Evolutionary conservation across 2,329 filamentous ascomycete species (phyloP).

Genomic region (Apiospora kogelbergensis): DNA sequence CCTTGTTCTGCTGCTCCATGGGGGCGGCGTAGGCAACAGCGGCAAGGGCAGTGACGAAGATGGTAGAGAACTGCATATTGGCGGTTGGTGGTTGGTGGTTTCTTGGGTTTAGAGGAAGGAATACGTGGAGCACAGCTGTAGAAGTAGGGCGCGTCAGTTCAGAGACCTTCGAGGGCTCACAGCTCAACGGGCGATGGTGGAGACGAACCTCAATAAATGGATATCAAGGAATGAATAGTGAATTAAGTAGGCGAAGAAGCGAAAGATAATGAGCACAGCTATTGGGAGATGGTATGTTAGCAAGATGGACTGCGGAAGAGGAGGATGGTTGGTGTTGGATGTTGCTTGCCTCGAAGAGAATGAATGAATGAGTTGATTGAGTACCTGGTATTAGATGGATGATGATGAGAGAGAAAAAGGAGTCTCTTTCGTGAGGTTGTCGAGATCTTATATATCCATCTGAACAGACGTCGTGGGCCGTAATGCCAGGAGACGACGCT

Average conservation of each 20-base stretch:
- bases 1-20: slow-evolving; percentile 16
- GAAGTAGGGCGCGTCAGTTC: slow-evolving; percentile 20
- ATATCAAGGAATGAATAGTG: slow-evolving; percentile 39
- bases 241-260: slow-evolving; percentile 1
- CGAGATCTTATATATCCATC: slow-evolving; percentile 39
- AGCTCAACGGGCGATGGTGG: slow-evolving; percentile 17
- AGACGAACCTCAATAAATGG: slow-evolving; percentile 41
- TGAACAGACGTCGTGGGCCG: slow-evolving; percentile 12
- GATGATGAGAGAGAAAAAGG: slow-evolving; percentile 26
- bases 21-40: slow-evolving; percentile 46
- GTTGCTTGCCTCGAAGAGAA: slow-evolving; percentile 45
- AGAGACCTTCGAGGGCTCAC: not conserved
- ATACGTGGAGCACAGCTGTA: slow-evolving; percentile 44
- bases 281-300: slow-evolving; percentile 22
- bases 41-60: slow-evolving; percentile 46
- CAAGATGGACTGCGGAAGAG: slow-evolving; percentile 8
- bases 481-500: slow-evolving; percentile 24
- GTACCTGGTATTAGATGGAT: slow-evolving; percentile 33
- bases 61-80: slow-evolving; percentile 51
- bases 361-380: slow-evolving; percentile 34
- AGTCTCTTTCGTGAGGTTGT: slow-evolving; percentile 20
- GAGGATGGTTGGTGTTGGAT: not conserved
- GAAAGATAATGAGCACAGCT: slow-evolving; percentile 47
- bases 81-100: slow-evolving; percentile 17
- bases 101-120: slow-evolving; percentile 23